Evolutionary conservation across 1,139 yeast species (phyloP).

Genomic region (Magnusiomyces magnusii): DNA sequence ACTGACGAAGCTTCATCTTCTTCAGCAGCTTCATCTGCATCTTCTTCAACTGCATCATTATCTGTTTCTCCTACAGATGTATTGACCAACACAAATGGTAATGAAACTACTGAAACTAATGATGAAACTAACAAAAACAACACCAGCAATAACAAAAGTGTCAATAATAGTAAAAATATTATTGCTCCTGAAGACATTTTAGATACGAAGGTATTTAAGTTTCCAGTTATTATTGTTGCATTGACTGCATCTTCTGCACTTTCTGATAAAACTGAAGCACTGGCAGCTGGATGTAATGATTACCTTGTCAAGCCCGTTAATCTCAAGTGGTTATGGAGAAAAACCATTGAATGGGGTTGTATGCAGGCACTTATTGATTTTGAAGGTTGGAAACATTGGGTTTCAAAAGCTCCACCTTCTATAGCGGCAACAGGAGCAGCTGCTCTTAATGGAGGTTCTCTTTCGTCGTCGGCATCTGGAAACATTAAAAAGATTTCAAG

Average conservation of each 20-base stretch:
- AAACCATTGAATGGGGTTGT: conserved; percentile 86
- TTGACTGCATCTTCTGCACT: conserved; percentile 85
- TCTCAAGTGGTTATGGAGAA: conserved; percentile 86
- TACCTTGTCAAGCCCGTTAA: conserved; percentile 96
- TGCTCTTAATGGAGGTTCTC: background rate
- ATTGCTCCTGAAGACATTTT: conserved; percentile 40
- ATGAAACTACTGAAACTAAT: background rate
- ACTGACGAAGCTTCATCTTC: conserved; percentile 18
- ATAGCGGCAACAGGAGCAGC: conserved; percentile 14
- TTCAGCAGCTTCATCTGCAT: background rate
- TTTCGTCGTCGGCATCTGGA: background rate
- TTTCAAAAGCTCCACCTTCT: conserved; percentile 26
- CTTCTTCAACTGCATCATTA: conserved; percentile 4
- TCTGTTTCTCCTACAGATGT: background rate
- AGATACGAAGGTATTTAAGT: conserved; percentile 56
- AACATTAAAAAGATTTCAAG: background rate
- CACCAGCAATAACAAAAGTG: background rate
- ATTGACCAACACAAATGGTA: background rate
- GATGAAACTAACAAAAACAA: background rate
- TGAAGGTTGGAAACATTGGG: conserved; percentile 95
- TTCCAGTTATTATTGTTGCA: conserved; percentile 95
- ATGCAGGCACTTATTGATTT: conserved; percentile 97
- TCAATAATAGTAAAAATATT: conserved; percentile 2
- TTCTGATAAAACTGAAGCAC: conserved; percentile 83
- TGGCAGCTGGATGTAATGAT: conserved; percentile 96